Base-by-base conservation (phyloP, 495 filamentous ascomycete species). In the Aspergillus affinis region DNA sequence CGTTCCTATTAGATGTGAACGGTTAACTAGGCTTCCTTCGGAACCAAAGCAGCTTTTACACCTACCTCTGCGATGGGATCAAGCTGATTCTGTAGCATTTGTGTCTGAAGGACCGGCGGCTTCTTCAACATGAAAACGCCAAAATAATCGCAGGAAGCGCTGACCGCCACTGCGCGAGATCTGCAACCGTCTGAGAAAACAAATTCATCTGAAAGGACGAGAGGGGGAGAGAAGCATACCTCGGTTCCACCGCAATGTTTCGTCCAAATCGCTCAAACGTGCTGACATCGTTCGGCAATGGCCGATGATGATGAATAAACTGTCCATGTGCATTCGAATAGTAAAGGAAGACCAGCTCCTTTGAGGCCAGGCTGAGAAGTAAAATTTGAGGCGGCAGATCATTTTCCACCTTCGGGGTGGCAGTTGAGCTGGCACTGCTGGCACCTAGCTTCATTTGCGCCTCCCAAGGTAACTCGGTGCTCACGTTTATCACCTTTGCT, bases 201-300 rank as follows among this genome's bases (percentile, higher is more conserved):
- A 54, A 21, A 19, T 13, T 8, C 15, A 15, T 46, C 19, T 58
- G 18, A 32, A 29, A 9, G 27, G 48, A 1, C 30, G 30, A 6
- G 15, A 41, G 20, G 45, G 18, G 32, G 30, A 45, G 20, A 21
- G 50, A 59, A 76, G 68, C 50, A 23, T 75, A 86, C 84, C 77
- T 80, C 20, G 93, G 92, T 70, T 97, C 92, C 44, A 96, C 86
- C 44, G 92, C 88, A 53, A 96, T 73, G 69, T 92, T 88, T 58
- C 86, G 86, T 6, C 93, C 93, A 55, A 88, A 84, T 56, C 81
- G 78, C 47, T 84, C 80, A 20, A 82, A 81, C 29, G 81, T 67
- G 54, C 77, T 78, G 54, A 78, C 73, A 66, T 83, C 82, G 23
- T 74, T 71, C 46, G 84, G 86, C 13, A 88, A 75, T 13, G 84